Evolutionary conservation across 441 rosid genomes (phyloP), one percentile per base, ranked within the genome.

Genomic region (Populus hybrid): DNA sequence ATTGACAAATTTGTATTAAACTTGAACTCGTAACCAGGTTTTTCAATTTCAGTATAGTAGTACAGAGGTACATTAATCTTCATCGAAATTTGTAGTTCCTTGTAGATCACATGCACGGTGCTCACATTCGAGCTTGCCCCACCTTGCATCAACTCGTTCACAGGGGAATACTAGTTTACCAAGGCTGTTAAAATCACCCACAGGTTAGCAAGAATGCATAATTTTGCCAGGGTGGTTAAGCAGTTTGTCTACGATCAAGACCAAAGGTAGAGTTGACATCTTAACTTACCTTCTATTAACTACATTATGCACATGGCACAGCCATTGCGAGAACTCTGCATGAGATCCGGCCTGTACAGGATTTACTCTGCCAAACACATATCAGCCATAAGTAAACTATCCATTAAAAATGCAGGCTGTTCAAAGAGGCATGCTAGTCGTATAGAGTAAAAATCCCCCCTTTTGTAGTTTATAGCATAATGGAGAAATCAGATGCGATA

Each of bases 51-150:
- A 38, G 24, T 38, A 10, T n/a, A 12, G 34, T 20, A 67, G 42
- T 28, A 8, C 8, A 70, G 63, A n/a, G 12, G 10, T 2, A 12
- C 71, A 30, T 28, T 14, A 78, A 28, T 67, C 79, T 71, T 34
- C 35, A 9, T 28, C 30, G 61, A 75, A 67, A 77, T 82, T 67
- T 12, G 85, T 70, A 70, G 86, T 78, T 81, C 98, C 97, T 72
- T 85, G 97, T n/a, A 95, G 81, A 83, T 95, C 98, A 73, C 99
- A 95, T 66, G 83, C 83, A 21, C 87, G 92, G 77, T 92, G 91
- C 89, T 95, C 97, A 42, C 99, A 95, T 14, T 92, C 99, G 34
- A 95, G 90, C 90, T 94, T 95, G 80, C 99, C 99, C 99, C 99
- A 95, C 86, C 97, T 90, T 81, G 98, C 97, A 85, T 94, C 95